Conservation (phyloP, 1,284 basidiomycete genomes). For the Microbotryum saponariae region DNA sequence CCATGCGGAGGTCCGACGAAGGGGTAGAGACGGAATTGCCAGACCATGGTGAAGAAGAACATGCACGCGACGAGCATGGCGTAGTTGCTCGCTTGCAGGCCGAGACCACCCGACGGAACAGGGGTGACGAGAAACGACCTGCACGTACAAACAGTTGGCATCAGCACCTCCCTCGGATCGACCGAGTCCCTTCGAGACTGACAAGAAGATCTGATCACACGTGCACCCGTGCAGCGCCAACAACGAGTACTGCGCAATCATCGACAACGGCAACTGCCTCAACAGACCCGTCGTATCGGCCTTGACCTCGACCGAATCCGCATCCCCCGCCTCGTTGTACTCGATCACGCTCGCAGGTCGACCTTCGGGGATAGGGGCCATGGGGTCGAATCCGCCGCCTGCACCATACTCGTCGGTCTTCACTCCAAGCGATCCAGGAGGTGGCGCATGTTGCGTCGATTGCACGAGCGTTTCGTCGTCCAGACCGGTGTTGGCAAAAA, state of each 20-base stretch:
- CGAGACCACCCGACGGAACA: conserved; percentile 25
- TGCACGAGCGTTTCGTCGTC: conserved; percentile 32
- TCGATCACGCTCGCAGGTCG: conserved; percentile 26
- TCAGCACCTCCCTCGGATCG: neutral
- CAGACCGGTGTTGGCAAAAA: conserved; percentile 70
- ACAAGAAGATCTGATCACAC: conserved; percentile 35
- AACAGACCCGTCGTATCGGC: conserved; percentile 15
- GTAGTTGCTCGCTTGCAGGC: conserved; percentile 30
- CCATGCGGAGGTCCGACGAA: conserved; percentile 34
- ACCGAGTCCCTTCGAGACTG: neutral
- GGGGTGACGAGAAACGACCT: conserved; percentile 29
- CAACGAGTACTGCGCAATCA: conserved; percentile 32
- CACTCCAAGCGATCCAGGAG: conserved; percentile 40
- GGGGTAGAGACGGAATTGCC: conserved; percentile 37
- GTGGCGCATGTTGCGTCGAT: neutral
- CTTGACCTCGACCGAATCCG: conserved; percentile 9
- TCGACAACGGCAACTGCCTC: conserved; percentile 32
- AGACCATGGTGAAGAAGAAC: conserved; percentile 35
- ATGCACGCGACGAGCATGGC: conserved; percentile 29
- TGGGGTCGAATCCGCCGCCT: conserved; percentile 63
- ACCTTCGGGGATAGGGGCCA: conserved; percentile 49
- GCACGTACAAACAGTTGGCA: neutral
- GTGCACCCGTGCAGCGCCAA: conserved; percentile 33
- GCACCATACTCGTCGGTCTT: conserved; percentile 92
- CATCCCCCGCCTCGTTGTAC: conserved; percentile 2